Percentiles rank a stretch among this genome's conserved stretches.
Conservation (phyloP, 495 filamentous ascomycete species). For the Aspergillus biplanus region DNA sequence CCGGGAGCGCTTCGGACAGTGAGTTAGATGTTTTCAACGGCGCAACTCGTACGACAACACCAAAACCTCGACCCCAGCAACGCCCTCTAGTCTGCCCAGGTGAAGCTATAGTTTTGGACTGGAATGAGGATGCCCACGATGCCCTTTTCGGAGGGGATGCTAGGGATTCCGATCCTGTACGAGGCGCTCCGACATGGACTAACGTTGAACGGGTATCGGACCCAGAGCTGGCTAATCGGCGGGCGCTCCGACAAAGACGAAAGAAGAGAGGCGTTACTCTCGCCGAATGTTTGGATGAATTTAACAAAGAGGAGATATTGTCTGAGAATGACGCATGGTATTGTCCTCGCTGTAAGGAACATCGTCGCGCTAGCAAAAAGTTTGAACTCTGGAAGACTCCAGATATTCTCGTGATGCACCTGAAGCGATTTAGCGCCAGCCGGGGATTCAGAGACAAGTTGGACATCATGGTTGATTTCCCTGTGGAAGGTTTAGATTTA, state of each 20-base stretch:
- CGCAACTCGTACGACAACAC: conserved; percentile 21
- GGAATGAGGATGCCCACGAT: conserved; percentile 68
- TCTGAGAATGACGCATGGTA: conserved; percentile 97
- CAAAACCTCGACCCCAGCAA: conserved; percentile 40
- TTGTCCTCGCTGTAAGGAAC: conserved; percentile 92
- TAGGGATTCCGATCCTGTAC: conserved; percentile 47
- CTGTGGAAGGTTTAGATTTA: conserved; percentile 83
- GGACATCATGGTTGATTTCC: conserved; percentile 89
- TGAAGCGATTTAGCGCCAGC: conserved; percentile 90
- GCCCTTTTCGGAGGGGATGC: conserved; percentile 64
- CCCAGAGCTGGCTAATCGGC: conserved; percentile 64
- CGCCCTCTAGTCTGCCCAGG: conserved; percentile 72
- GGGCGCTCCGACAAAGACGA: conserved; percentile 60
- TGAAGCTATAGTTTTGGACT: conserved; percentile 86
- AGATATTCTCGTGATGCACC: conserved; percentile 90
- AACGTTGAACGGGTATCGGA: conserved; percentile 61
- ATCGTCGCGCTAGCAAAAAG: conserved; percentile 89
- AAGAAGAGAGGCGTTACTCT: conserved; percentile 76
- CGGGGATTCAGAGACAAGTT: conserved; percentile 80
- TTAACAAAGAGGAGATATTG: conserved; percentile 86
- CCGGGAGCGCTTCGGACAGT: conserved; percentile 24
- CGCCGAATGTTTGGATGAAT: conserved; percentile 92
- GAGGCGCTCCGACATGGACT: conserved; percentile 57
- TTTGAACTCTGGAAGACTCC: conserved; percentile 96
- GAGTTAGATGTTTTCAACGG: conserved; percentile 33